These are phyloP conservation scores for Aspergillus sp. DNA, from an alignment of 2,329 filamentous ascomycete species.

Conservation along the genomic window DNA sequence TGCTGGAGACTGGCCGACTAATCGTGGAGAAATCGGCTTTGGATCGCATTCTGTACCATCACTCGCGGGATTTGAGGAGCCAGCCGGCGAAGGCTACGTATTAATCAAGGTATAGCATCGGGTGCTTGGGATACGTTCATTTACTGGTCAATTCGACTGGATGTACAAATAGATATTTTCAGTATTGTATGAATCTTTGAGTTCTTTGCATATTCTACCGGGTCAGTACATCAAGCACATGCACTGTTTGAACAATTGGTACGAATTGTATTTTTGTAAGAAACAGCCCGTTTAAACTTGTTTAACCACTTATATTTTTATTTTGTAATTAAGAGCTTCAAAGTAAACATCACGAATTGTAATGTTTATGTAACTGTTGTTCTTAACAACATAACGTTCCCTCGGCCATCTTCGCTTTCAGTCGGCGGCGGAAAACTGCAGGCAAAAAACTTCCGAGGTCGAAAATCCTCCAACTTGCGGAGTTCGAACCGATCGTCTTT, in stretches of 20 bases:
- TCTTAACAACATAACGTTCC: background rate
- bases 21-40: slow-evolving; percentile 84
- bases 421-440: slow-evolving; percentile 21
- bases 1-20: slow-evolving; percentile 79
- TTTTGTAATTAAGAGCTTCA: background rate
- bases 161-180: slow-evolving; percentile 35
- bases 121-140: slow-evolving; percentile 15
- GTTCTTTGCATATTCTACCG: background rate
- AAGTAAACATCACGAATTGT: background rate
- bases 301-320: background rate
- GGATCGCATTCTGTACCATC: slow-evolving; percentile 68
- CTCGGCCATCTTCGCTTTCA: background rate
- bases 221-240: background rate
- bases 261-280: background rate
- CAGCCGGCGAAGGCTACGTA: slow-evolving; percentile 36
- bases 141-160: slow-evolving; percentile 10
- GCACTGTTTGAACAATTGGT: background rate
- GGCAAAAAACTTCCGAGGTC: slow-evolving; percentile 33
- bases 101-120: slow-evolving; percentile 15
- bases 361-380: background rate
- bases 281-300: background rate
- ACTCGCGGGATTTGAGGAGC: slow-evolving; percentile 49
- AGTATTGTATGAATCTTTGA: slow-evolving; percentile 4
- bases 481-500: slow-evolving; percentile 25
- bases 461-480: slow-evolving; percentile 22